Conservation (phyloP, 2,329 filamentous ascomycete genomes). For the Apiospora hydei region DNA sequence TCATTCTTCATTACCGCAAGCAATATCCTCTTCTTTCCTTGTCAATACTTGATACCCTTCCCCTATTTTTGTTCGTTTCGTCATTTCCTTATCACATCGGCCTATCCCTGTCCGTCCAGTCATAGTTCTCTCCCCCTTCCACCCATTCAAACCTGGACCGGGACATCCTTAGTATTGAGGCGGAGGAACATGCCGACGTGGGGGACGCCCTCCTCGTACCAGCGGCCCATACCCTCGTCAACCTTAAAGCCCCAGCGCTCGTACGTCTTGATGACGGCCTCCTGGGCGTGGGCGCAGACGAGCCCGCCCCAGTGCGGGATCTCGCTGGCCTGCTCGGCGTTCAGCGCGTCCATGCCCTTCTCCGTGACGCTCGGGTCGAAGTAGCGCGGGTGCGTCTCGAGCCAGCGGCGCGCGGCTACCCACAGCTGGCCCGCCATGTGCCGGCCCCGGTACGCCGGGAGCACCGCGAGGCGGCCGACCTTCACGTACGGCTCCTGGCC, state of each 20-base stretch:
- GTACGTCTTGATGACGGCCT: constrained; percentile 70
- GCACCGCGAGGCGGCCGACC: constrained; percentile 78
- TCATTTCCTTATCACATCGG: not conserved
- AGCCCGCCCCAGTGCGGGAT: constrained; percentile 76
- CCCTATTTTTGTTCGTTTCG: not conserved
- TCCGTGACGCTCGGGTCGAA: constrained; percentile 59
- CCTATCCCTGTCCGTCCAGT: not conserved
- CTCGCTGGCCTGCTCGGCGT: constrained; percentile 46
- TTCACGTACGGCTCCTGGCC: constrained; percentile 80
- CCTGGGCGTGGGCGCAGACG: constrained; percentile 82
- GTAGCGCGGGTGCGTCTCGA: constrained; percentile 63
- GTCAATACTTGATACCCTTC: not conserved
- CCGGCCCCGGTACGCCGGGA: constrained; percentile 69
- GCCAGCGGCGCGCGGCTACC: constrained; percentile 72
- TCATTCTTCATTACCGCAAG: not conserved
- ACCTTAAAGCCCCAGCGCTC: constrained; percentile 73
- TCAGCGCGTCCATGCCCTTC: constrained; percentile 52
- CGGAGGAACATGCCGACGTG: constrained; percentile 84
- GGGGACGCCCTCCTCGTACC: constrained; percentile 84
- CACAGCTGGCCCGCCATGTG: constrained; percentile 73
- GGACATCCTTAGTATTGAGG: constrained; percentile 44
- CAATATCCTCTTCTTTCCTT: not conserved
- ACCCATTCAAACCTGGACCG: not conserved
- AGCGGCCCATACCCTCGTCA: constrained; percentile 77
- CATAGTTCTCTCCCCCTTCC: not conserved